A percentile compares a stretch with the other conserved stretches of the same genome.
phyloP scores from a whole-genome alignment of 2,329 filamentous ascomycete genomes.

The Tolypocladium ovalisporum region DNA sequence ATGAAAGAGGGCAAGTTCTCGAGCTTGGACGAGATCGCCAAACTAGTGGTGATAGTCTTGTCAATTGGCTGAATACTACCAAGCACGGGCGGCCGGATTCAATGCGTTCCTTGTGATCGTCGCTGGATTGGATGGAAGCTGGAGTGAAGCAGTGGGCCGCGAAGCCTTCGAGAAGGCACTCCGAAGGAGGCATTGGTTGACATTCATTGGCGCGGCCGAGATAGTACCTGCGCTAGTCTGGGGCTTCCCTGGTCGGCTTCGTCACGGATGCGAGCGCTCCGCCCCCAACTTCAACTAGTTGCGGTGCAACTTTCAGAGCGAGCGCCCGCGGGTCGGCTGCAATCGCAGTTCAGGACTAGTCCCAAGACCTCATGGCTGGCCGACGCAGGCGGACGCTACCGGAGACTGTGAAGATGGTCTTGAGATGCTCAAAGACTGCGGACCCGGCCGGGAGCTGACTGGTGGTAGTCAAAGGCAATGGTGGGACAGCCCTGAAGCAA shows the following conservation, averaged over 20 bases:
- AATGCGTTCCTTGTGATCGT: not conserved
- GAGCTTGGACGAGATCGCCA: not conserved
- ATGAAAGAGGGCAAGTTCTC: not conserved
- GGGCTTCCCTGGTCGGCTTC: constrained; percentile 3
- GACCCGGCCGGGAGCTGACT: not conserved
- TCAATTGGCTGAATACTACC: not conserved
- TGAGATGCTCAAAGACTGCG: not conserved
- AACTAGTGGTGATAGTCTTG: not conserved
- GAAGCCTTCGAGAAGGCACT: not conserved
- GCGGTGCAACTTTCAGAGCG: not conserved
- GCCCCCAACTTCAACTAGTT: not conserved
- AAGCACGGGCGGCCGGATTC: not conserved
- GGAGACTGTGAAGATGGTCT: not conserved
- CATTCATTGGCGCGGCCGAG: not conserved
- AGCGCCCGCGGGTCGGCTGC: constrained; percentile 3
- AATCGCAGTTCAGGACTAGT: not conserved
- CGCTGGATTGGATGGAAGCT: not conserved
- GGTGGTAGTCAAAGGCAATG: not conserved
- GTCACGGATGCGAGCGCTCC: not conserved
- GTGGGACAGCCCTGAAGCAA: not conserved
- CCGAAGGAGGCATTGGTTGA: not conserved
- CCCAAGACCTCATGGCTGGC: not conserved
- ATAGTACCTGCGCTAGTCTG: constrained; percentile 8
- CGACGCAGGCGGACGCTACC: not conserved
- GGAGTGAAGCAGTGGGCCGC: not conserved